A percentile compares a stretch with the other conserved stretches of the same genome.
These are phyloP conservation scores for Kodamaea jinghongensis DNA, from an alignment of 805 yeast genomes.

Conservation along the genomic window DNA sequence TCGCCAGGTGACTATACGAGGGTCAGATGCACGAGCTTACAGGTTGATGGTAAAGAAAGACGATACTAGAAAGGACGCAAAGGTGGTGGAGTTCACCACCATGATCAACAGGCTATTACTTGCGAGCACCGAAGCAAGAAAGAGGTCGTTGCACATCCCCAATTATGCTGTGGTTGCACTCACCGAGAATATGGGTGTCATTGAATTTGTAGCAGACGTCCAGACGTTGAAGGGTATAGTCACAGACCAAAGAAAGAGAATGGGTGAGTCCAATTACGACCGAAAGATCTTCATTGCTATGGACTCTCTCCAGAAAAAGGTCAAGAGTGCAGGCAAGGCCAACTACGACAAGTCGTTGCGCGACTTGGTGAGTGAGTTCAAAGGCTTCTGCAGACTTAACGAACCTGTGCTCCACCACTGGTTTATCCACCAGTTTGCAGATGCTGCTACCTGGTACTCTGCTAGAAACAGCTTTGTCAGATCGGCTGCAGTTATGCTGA, in stretches of 20 bases:
- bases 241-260: slow-evolving; percentile 20
- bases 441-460: slow-evolving; percentile 82
- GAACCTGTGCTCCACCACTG: slow-evolving; percentile 81
- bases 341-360: slow-evolving; percentile 14
- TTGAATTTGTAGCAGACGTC: slow-evolving; percentile 84
- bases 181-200: slow-evolving; percentile 82
- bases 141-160: slow-evolving; percentile 65
- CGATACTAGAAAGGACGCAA: slow-evolving; percentile 93
- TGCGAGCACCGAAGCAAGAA: slow-evolving; percentile 67
- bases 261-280: slow-evolving; percentile 20
- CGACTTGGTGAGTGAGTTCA: slow-evolving; percentile 22
- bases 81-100: slow-evolving; percentile 86
- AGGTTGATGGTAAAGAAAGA: slow-evolving; percentile 82
- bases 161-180: slow-evolving; percentile 89
- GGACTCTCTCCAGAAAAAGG: slow-evolving; percentile 23
- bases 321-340: slow-evolving; percentile 15
- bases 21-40: slow-evolving; percentile 74
- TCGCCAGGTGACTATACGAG: slow-evolving; percentile 67
- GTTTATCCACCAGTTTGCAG: slow-evolving; percentile 87
- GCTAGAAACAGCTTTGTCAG: slow-evolving; percentile 73
- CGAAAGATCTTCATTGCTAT: slow-evolving; percentile 24
- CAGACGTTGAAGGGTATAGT: slow-evolving; percentile 64
- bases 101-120: slow-evolving; percentile 74
- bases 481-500: slow-evolving; percentile 75
- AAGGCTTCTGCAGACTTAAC: slow-evolving; percentile 29